Conservation (phyloP, 176 grass and related monocot genomes). For the Elaeis guineensis region DNA sequence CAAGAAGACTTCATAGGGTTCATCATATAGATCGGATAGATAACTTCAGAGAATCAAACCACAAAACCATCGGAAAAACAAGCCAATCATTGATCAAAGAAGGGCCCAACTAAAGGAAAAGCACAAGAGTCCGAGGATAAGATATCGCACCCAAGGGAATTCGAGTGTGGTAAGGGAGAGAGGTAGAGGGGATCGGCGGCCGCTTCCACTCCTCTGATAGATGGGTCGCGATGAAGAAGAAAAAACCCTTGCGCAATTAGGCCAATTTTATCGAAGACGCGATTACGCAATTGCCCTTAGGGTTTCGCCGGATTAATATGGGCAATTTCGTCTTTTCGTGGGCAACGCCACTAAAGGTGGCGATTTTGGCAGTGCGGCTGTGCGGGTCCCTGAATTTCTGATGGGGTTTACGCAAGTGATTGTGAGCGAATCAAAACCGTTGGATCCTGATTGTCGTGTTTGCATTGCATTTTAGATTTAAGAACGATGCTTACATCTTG, state of each 20-base stretch:
- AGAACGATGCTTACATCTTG: no score
- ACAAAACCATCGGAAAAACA: background rate
- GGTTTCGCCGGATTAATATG: background rate
- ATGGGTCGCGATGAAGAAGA: background rate
- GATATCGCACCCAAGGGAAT: constrained; percentile 3
- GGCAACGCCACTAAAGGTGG: background rate
- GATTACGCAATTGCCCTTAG: constrained; percentile 18
- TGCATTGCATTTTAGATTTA: no score
- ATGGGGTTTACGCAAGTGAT: no score
- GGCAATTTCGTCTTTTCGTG: background rate
- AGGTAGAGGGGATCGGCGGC: background rate
- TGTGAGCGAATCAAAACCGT: background rate
- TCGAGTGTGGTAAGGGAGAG: background rate
- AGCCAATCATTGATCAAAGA: background rate
- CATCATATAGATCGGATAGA: no score
- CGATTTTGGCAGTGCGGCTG: background rate
- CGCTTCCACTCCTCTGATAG: background rate
- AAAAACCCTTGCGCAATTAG: constrained; percentile 2
- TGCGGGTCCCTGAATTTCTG: no score
- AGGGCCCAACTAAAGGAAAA: background rate
- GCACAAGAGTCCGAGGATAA: background rate
- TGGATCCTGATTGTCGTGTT: background rate
- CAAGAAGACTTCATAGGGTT: no score
- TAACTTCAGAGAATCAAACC: background rate
- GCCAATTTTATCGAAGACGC: background rate